Conservation (phyloP, 1,284 basidiomycete species). For the Sanghuangporus weigelae region DNA sequence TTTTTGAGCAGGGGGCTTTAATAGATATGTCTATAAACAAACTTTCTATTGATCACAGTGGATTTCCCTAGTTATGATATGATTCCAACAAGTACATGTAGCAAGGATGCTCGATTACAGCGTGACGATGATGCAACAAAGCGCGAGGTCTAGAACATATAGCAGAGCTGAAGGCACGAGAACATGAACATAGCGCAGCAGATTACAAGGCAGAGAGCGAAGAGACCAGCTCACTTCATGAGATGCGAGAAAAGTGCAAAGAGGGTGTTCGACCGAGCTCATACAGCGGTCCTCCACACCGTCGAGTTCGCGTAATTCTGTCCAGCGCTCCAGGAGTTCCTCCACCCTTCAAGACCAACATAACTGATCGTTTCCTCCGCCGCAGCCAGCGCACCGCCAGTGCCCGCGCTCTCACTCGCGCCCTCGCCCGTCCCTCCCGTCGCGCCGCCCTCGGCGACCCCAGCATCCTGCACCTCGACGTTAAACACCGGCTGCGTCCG, state of each 20-base stretch:
- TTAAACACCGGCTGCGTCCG: not conserved
- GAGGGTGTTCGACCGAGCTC: not conserved
- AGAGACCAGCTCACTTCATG: not conserved
- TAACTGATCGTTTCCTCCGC: not conserved
- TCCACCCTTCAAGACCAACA: slow-evolving; percentile 5
- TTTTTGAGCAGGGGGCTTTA: too few relatives aligned
- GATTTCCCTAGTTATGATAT: too few relatives aligned
- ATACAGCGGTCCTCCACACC: not conserved
- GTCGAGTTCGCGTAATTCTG: not conserved
- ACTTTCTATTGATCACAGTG: too few relatives aligned
- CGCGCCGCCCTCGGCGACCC: not conserved
- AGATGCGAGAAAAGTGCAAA: not conserved
- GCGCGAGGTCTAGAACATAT: too few relatives aligned
- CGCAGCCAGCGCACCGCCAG: not conserved
- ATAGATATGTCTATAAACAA: too few relatives aligned
- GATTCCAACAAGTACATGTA: too few relatives aligned
- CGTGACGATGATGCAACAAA: too few relatives aligned
- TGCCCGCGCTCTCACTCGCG: not conserved
- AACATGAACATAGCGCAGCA: too few relatives aligned
- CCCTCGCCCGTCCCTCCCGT: not conserved
- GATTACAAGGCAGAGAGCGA: not conserved
- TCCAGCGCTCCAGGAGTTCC: not conserved
- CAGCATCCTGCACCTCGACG: not conserved
- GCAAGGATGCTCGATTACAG: too few relatives aligned
- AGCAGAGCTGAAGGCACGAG: too few relatives aligned